Percentiles rank a stretch among this genome's conserved stretches.
These are phyloP conservation scores for Citrus mangshanensis DNA, from an alignment of 345 rosid species.

Conservation along the genomic window DNA sequence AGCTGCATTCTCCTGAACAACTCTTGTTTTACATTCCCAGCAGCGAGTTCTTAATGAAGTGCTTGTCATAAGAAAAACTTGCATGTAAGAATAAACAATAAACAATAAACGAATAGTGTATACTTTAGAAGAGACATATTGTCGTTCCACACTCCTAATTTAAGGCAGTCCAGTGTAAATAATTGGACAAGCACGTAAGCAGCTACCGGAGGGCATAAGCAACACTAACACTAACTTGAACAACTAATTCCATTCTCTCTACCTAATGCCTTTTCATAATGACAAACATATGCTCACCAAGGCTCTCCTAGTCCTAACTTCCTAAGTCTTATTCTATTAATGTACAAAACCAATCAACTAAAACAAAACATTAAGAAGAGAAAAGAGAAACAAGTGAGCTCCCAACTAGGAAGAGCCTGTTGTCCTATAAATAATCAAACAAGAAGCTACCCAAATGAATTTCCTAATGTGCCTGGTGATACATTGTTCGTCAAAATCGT, in stretches of 20 bases:
- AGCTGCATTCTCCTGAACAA: neutral
- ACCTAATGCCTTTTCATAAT: conserved; percentile 13
- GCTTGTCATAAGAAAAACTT: neutral
- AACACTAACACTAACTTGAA: conserved; percentile 17
- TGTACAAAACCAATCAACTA: conserved; percentile 42
- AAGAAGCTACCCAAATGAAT: conserved; percentile 28
- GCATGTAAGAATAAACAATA: conserved; percentile 17
- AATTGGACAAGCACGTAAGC: conserved; percentile 8
- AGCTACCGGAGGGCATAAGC: neutral
- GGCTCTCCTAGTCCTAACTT: conserved; percentile 18
- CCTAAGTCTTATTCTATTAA: conserved; percentile 36
- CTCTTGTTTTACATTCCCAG: neutral
- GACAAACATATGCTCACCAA: conserved; percentile 26
- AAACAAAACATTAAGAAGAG: neutral
- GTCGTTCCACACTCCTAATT: neutral
- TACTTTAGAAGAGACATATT: neutral
- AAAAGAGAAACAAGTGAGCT: conserved; percentile 21
- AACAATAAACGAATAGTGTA: conserved; percentile 24
- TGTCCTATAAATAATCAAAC: conserved; percentile 28
- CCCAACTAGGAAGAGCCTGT: conserved; percentile 24
- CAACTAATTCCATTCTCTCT: conserved; percentile 17
- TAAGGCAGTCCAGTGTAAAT: conserved; percentile 6
- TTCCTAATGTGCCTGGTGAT: conserved; percentile 12
- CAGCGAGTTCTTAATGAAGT: too few relatives aligned
- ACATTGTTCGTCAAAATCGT: conserved; percentile 2